Conservation (phyloP, 2,329 filamentous ascomycete genomes). For the Trichoderma arundinaceum region DNA sequence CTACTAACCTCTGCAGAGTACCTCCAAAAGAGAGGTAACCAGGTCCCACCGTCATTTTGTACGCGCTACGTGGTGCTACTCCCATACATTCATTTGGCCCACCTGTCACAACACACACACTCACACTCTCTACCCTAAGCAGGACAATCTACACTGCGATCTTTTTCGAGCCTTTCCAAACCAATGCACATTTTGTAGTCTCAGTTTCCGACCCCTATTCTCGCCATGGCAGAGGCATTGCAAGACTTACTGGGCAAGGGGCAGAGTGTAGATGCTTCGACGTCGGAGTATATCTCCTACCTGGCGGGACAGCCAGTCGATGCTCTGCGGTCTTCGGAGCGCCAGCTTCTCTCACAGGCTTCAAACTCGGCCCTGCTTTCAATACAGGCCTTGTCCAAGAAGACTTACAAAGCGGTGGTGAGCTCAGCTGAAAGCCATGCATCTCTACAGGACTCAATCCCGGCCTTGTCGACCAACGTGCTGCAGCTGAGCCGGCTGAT, state of each 20-base stretch:
- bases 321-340: constrained; percentile 75
- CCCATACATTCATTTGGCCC: background rate
- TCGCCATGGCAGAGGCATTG: constrained; percentile 47
- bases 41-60: background rate
- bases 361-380: constrained; percentile 82
- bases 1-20: too few relatives aligned
- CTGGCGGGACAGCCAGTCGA: constrained; percentile 78
- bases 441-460: constrained; percentile 74
- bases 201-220: too few relatives aligned
- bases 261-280: constrained; percentile 55
- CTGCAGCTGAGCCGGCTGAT: constrained; percentile 72
- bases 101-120: too few relatives aligned
- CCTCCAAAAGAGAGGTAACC: too few relatives aligned
- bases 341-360: constrained; percentile 77
- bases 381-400: constrained; percentile 85
- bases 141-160: background rate
- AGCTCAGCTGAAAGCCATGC: constrained; percentile 78
- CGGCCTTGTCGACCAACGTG: constrained; percentile 68
- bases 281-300: constrained; percentile 74
- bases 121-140: background rate
- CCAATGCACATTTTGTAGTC: constrained; percentile 6
- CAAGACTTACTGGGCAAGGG: constrained; percentile 44
- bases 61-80: constrained; percentile 4
- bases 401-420: constrained; percentile 85
- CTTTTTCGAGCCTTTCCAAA: background rate